phyloP scores from a whole-genome alignment of 2,329 filamentous ascomycete genomes.

The Sordariomycetes sp. region DNA sequence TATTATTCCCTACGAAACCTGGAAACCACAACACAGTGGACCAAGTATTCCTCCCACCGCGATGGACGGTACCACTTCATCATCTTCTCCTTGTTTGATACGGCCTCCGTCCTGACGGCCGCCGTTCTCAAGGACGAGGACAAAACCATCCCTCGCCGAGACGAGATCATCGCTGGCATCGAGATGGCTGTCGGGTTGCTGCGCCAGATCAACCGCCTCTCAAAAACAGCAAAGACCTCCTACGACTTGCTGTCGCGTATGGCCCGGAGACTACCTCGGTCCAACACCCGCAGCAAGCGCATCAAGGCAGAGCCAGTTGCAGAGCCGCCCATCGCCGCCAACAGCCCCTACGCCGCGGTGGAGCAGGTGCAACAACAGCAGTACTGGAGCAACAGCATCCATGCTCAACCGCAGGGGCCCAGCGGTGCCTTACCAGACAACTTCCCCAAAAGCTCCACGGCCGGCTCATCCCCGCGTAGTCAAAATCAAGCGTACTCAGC shows the following conservation, averaged over 20 bases:
- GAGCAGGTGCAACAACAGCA: too few species aligned
- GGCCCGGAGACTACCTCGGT: conserved; percentile 15
- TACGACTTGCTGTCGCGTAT: conserved; percentile 21
- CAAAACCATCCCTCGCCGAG: conserved; percentile 24
- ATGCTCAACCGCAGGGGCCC: too few species aligned
- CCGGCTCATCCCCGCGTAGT: too few species aligned
- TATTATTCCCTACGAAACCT: conserved; percentile 32
- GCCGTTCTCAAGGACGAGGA: conserved; percentile 37
- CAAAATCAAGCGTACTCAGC: too few species aligned
- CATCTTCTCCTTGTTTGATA: conserved; percentile 42
- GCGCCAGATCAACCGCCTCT: conserved; percentile 17
- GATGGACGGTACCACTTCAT: conserved; percentile 41
- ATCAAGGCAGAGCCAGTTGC: not conserved
- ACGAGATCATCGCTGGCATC: conserved; percentile 28
- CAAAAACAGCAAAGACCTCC: conserved; percentile 22
- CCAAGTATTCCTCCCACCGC: conserved; percentile 30
- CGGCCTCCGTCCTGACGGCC: conserved; percentile 37
- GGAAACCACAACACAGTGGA: conserved; percentile 26
- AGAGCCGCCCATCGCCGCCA: conserved; percentile 2
- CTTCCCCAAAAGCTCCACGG: too few species aligned
- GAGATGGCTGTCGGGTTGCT: conserved; percentile 21
- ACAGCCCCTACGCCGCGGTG: not conserved
- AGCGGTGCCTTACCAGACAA: too few species aligned
- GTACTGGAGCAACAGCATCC: too few species aligned
- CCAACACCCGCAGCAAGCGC: conserved; percentile 8